Evolutionary conservation across 73 alveolate species (phyloP), one percentile per base, ranked within the genome.

Genomic region (Stentor roeselii): DNA sequence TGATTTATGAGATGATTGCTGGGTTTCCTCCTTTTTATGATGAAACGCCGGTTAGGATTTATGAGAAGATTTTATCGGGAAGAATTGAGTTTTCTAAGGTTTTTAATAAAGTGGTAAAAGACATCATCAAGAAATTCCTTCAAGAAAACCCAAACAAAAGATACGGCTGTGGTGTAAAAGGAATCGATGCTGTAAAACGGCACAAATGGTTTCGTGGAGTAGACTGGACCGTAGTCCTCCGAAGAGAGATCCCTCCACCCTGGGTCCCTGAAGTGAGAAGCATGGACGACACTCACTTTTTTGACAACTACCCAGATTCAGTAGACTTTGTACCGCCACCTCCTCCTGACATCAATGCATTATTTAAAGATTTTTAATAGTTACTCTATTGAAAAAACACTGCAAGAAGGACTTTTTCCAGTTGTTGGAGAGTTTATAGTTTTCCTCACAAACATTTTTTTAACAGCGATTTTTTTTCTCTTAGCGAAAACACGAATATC

Each of bases 21-120:
- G 98, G 98, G 84, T 87, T 87, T 82, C 98, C 98, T 4, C 98
- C 98, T 3, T 93, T 93, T 78, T 93, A 91, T 50, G 98, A 93
- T 60, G 93, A 91, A 60, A 93, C 91, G 60, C 98, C 98, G 6
- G 84, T 89, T 34, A 96, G 95, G 4, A 93, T 93, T 41, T 93
- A 93, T 80, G 82, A 89, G 84, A 93, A 93, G 77, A 93, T 93
- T 83, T 39, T 93, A 75, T 93, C 93, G n/a, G 98, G 98, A 3
- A 84, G 87, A 21, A 92, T 88, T 61, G 96, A 93, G 75, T 93
- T 93, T 87, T 95, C 95, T 3, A 84, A 92, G 36, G 86, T 86
- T 41, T 89, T 93, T 60, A 95, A 91, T 42, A 84, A 88, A 14
- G 91, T 89, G 74, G 94, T 91, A 35, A 85, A 91, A 59, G 96